Base-by-base conservation (phyloP, 495 filamentous ascomycete species). In the Aspergillus haitiensis region DNA sequence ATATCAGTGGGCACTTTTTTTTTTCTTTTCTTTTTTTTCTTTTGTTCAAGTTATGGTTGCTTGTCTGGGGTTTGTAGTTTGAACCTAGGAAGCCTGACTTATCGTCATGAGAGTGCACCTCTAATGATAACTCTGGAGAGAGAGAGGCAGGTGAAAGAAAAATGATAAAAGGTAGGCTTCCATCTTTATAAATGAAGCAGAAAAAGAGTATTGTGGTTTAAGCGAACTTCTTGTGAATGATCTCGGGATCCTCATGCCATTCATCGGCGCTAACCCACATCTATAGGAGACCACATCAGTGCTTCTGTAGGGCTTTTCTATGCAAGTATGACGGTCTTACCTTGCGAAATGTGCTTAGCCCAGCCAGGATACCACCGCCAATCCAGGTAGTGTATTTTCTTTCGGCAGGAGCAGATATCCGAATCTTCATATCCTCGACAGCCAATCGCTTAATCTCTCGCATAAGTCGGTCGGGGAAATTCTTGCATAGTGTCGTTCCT, bases 261-360 rank as follows among this genome's bases (percentile, higher is more conserved):
- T 98, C 94, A 65, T 97, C 95, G 67, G 93, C 90, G 67, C 89
- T 95, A 63, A 98, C 93, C 91, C 93, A 97, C 95, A 99, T 98
- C 94, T 97, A 39, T 21, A 47, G 44, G 10, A 56, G 5, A 32
- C 6, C 8, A 27, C 21, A 36, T 61, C 27, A 55, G 54, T 61
- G 35, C 33, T 11, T 15, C 16, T 18, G 15, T 11, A 12, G 11
- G 7, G 7, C 7, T 16, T 40, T 45, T 13, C 7, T 27, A 11
- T 13, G 12, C 56, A 57, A 49, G 7, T 33, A 45, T 48, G 27
- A 31, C 11, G 72, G 58, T 89, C 89, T 64, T 70, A 96, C 93
- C 90, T 98, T 98, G 79, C 92, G 87, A 76, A 99, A 99, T 32
- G 94, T 98, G 77, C 93, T 98, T 71, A 99, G 72, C 0, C 95